Percentiles rank a stretch among this genome's conserved stretches.
Evolutionary conservation across 768 basidiomycete species (phyloP).

Genomic region (Lepiota brunneoincarnata): DNA sequence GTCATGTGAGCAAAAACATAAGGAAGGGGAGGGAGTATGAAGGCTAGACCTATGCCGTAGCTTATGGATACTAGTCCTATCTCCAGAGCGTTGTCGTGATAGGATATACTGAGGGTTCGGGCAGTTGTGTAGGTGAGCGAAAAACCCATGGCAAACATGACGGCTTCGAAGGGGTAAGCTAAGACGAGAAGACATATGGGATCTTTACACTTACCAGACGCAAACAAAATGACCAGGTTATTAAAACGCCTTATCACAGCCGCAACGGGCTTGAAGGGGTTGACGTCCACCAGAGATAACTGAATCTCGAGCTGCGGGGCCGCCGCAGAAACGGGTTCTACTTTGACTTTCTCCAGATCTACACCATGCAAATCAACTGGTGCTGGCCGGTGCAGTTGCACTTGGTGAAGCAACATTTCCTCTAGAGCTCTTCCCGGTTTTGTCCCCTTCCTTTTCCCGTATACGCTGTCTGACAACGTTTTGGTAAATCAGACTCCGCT

Average conservation of each 20-base stretch:
- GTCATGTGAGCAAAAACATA: not conserved
- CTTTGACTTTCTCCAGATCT: constrained; percentile 21
- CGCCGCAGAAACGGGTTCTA: constrained; percentile 15
- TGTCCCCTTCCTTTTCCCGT: constrained; percentile 19
- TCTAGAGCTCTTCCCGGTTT: not conserved
- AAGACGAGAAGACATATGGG: not conserved
- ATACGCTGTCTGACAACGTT: constrained; percentile 50
- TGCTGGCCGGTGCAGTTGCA: not conserved
- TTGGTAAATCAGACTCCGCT: constrained; percentile 82
- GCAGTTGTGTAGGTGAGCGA: constrained; percentile 72
- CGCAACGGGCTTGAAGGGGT: constrained; percentile 64
- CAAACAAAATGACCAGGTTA: constrained; percentile 62
- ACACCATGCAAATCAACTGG: not conserved
- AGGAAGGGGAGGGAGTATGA: not conserved
- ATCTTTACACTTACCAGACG: constrained; percentile 50
- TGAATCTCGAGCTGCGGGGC: constrained; percentile 30
- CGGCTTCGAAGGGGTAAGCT: constrained; percentile 36
- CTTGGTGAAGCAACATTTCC: not conserved
- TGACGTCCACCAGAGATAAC: constrained; percentile 68
- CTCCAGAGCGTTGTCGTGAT: constrained; percentile 64
- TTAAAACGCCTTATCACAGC: constrained; percentile 58
- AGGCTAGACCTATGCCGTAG: constrained; percentile 61
- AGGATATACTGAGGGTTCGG: constrained; percentile 60
- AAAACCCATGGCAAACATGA: constrained; percentile 72
- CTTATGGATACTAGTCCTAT: constrained; percentile 77